Evolutionary conservation across 352 stramenopile species (phyloP).

Genomic region (Phytophthora nicotianae): DNA sequence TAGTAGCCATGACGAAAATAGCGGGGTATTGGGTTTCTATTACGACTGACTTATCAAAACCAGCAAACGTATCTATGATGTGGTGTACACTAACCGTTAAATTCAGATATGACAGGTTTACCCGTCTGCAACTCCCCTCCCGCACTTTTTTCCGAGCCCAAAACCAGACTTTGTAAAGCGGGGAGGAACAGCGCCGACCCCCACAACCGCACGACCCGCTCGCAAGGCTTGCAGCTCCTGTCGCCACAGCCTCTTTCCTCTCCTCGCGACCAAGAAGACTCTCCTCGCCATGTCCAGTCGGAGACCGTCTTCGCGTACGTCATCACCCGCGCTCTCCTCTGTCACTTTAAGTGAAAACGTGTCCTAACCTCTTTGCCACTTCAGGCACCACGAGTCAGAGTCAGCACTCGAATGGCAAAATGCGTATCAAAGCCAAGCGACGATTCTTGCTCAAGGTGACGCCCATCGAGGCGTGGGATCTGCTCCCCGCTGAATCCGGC

Average conservation of each 20-base stretch:
- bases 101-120: conserved; percentile 11
- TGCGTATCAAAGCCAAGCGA: conserved; percentile 70
- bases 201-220: conserved; percentile 30
- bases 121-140: conserved; percentile 9
- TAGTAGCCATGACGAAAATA: conserved; percentile 14
- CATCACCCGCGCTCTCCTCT: neutral
- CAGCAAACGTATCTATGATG: neutral
- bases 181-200: conserved; percentile 7
- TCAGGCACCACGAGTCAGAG: conserved; percentile 29
- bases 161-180: conserved; percentile 13
- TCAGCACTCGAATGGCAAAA: conserved; percentile 35
- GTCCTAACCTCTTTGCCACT: conserved; percentile 6
- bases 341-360: conserved; percentile 15
- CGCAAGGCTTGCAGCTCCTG: conserved; percentile 10
- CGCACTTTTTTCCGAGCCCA: conserved; percentile 20
- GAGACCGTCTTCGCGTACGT: conserved; percentile 36
- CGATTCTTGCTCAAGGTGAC: conserved; percentile 87
- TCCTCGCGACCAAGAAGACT: conserved; percentile 2
- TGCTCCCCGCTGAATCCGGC: conserved; percentile 65
- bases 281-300: conserved; percentile 31
- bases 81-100: neutral
- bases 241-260: conserved; percentile 14
- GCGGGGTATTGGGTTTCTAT: conserved; percentile 7
- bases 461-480: conserved; percentile 78
- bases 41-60: neutral